Evolutionary conservation across 2,329 filamentous ascomycete genomes (phyloP), one percentile per base, ranked within the genome.

Genomic region (Exophiala lecanii-corni): DNA sequence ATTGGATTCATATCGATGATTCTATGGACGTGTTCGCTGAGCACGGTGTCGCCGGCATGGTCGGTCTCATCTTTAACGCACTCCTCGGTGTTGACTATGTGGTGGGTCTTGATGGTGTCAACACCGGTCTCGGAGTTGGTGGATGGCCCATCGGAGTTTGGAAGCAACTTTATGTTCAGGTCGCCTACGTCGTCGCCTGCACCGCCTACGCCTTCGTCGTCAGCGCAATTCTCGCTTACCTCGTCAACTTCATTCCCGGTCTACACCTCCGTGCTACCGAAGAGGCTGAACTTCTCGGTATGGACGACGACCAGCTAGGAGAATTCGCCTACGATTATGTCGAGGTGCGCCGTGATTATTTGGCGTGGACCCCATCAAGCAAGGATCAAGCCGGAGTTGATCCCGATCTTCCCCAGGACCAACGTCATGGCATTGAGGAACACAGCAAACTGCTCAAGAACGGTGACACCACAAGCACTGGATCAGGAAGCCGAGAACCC

Each of bases 1-100:
- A 79, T 68, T 82, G 78, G 78, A 73, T 94, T 59, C 81, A 81
- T 50, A 81, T 94, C 43, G 88, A 94, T 57, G 88, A 94, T 61
- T 83, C 85, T 4, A 85, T 94, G 66, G 88, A 94, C 70, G 82
- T 94, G 58, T 92, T 94, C 67, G 88, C 88, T 55, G 86, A 92
- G 67, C 88, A 94, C 76, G 87, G 79, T 59, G 70, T 94, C 51
- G 87, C 88, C 36, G 88, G 88, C 54, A 86, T 92, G 53, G 74
- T 84, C 45, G 88, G 88, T 38, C 85, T 94, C 57, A 66, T 89
- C 47, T 73, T 86, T 66, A 91, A 87, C 43, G 86, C 82, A 51
- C 68, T 91, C 51, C 88, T 91, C 60, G 85, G 78, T 55, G 80
- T 84, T 51, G 75, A 82, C 59, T 82, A 84, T 65, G 84, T 89